These are phyloP conservation scores for Entelexis paramagnoliae DNA, from an alignment of 1,139 yeast genomes.

Conservation along the genomic window DNA sequence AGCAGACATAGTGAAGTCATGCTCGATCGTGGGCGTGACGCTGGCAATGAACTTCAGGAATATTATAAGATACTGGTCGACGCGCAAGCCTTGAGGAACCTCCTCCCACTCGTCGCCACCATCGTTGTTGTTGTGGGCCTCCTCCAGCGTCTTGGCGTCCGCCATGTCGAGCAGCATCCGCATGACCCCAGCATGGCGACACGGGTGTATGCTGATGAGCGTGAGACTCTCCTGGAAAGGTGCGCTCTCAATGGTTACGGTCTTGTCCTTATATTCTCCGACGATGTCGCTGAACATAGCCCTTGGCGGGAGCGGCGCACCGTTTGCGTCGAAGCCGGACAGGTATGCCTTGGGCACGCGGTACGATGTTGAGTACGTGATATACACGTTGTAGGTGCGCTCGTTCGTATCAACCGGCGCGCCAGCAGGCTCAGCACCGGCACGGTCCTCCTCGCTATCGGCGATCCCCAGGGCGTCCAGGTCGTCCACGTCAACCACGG, in stretches of 20 bases:
- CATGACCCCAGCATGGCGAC: constrained; percentile 93
- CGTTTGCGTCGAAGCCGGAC: constrained; percentile 75
- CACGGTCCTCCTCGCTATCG: constrained; percentile 2
- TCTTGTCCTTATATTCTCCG: constrained; percentile 83
- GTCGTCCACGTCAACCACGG: constrained; percentile 26
- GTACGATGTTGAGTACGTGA: constrained; percentile 87
- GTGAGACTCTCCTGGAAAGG: constrained; percentile 75
- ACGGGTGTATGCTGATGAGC: constrained; percentile 89
- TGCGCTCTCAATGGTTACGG: constrained; percentile 89
- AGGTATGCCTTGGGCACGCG: constrained; percentile 91
- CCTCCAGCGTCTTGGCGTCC: constrained; percentile 18
- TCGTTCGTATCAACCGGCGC: constrained; percentile 31
- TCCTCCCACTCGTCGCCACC: constrained; percentile 35
- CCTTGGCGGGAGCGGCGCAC: constrained; percentile 74
- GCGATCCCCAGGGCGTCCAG: constrained; percentile 29
- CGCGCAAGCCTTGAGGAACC: constrained; percentile 51
- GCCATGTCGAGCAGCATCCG: constrained; percentile 57
- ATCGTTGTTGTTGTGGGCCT: constrained; percentile 4
- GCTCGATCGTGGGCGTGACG: constrained; percentile 95
- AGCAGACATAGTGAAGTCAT: constrained; percentile 75
- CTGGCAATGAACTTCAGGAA: constrained; percentile 90
- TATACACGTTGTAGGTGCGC: constrained; percentile 77
- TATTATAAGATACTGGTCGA: constrained; percentile 79
- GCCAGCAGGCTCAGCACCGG: not conserved
- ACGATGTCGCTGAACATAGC: constrained; percentile 94